These are phyloP conservation scores for Sugiyamaella japonica DNA, from an alignment of 1,139 yeast species.

Conservation along the genomic window DNA sequence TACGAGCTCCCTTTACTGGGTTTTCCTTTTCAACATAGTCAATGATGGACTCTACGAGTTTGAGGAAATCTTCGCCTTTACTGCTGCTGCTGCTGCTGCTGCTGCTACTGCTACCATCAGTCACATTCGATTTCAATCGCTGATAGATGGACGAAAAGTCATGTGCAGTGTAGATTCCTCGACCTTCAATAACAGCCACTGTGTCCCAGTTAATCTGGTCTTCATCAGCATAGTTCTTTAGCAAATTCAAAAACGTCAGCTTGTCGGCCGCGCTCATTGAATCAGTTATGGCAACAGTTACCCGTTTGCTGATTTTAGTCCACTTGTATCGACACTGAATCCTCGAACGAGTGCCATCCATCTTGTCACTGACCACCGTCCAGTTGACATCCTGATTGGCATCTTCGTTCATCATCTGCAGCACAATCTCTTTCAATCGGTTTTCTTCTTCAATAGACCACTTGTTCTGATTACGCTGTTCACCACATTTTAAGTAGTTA, in stretches of 20 bases:
- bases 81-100: conserved; percentile 22
- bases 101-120: conserved; percentile 35
- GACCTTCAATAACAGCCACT: conserved; percentile 49
- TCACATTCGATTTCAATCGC: conserved; percentile 46
- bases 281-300: conserved; percentile 41
- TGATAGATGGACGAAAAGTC: conserved; percentile 51
- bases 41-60: conserved; percentile 1
- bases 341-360: conserved; percentile 86
- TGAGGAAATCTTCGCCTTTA: conserved; percentile 37
- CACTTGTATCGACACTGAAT: conserved; percentile 95
- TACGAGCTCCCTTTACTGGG: neutral
- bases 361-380: conserved; percentile 84
- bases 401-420: conserved; percentile 39
- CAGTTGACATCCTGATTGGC: conserved; percentile 61
- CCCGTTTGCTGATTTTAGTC: conserved; percentile 66
- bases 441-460: conserved; percentile 80
- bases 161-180: conserved; percentile 47
- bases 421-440: conserved; percentile 56
- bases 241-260: conserved; percentile 54
- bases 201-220: conserved; percentile 60
- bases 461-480: conserved; percentile 65
- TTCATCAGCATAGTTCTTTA: conserved; percentile 52
- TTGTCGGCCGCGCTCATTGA: conserved; percentile 50
- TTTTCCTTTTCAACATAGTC: conserved; percentile 5
- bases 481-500: conserved; percentile 89